Base-by-base conservation (phyloP, 768 basidiomycete genomes). In the Lentinus tigrinus region DNA sequence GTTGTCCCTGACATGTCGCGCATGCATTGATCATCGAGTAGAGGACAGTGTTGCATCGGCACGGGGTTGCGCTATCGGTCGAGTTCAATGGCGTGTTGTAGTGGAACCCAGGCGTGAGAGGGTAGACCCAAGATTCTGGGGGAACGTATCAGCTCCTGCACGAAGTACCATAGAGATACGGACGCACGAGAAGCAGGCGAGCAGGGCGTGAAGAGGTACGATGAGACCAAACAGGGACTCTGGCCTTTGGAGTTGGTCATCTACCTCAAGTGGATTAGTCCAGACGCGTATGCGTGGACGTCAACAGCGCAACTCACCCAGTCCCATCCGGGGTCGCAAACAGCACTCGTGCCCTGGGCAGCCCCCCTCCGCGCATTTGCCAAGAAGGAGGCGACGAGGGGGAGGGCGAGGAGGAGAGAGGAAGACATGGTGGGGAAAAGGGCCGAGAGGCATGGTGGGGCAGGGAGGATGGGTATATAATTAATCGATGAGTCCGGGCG, bases 1-100 rank as follows among this genome's bases (percentile, higher is more conserved):
- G 50, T 17, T 56, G 50, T 5, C 59, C 59, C 31, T 61, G 59
- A n/a, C 59, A 61, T 1, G 51, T 44, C 5, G 59, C 54, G 38
- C 59, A 61, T 1, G 59, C 59, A 3, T 47, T 37, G n/a, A 61
- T 61, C 28, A 34, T 52, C 4, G 59, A 61, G 31, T 52, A 61
- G 17, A 61, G 39, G 37, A 61, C 59, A 1, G 59, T 52, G 38
- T 42, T 60, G 44, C 59, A 60, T 21, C 59, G 36, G 23, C 59
- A 60, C 1, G 54, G 51, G 1, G 54, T 61, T 14, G 59, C 59
- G 16, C 54, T 61, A 1, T 16, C 19, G 10, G 59, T 19, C 31
- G 10, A 19, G 16, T 47, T 23, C 39, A 19, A 17, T 4, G 59
- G 59, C 5, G 54, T 52, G 31, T 52, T 56, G 54, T 61, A 61